phyloP scores from a whole-genome alignment of 1,139 yeast genomes.

The Yamadazyma atmosphaerica region DNA sequence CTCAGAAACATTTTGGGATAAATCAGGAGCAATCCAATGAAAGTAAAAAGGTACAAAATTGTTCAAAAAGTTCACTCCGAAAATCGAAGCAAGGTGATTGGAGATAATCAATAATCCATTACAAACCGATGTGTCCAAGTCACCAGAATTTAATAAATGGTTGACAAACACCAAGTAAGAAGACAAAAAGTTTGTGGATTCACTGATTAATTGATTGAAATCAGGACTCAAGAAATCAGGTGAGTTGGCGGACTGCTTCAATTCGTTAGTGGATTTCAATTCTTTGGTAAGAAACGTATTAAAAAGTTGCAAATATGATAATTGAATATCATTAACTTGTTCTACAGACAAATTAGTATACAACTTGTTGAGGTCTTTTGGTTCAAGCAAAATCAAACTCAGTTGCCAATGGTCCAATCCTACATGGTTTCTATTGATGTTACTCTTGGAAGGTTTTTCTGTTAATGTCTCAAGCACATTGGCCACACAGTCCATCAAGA shows the following conservation, averaged over 20 bases:
- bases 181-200: slow-evolving; percentile 36
- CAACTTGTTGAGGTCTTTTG: slow-evolving; percentile 16
- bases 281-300: slow-evolving; percentile 35
- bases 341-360: slow-evolving; percentile 19
- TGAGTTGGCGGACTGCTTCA: slow-evolving; percentile 3
- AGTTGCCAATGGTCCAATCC: slow-evolving; percentile 47
- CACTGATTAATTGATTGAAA: slow-evolving; percentile 36
- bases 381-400: slow-evolving; percentile 36
- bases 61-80: slow-evolving; percentile 48
- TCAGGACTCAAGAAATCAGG: slow-evolving; percentile 35
- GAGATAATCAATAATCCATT: slow-evolving; percentile 26
- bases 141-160: slow-evolving; percentile 28
- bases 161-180: slow-evolving; percentile 36
- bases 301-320: slow-evolving; percentile 34
- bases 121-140: slow-evolving; percentile 23
- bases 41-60: slow-evolving; percentile 50
- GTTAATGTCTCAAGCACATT: slow-evolving; percentile 33
- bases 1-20: background rate
- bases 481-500: slow-evolving; percentile 33
- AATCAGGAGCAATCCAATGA: slow-evolving; percentile 37
- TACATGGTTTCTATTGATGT: slow-evolving; percentile 42
- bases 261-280: slow-evolving; percentile 14
- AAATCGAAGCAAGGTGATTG: slow-evolving; percentile 26
- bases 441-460: slow-evolving; percentile 24
- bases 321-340: slow-evolving; percentile 33